Base-by-base conservation (phyloP, 2,329 filamentous ascomycete species). In the Botrytis squamosa region DNA sequence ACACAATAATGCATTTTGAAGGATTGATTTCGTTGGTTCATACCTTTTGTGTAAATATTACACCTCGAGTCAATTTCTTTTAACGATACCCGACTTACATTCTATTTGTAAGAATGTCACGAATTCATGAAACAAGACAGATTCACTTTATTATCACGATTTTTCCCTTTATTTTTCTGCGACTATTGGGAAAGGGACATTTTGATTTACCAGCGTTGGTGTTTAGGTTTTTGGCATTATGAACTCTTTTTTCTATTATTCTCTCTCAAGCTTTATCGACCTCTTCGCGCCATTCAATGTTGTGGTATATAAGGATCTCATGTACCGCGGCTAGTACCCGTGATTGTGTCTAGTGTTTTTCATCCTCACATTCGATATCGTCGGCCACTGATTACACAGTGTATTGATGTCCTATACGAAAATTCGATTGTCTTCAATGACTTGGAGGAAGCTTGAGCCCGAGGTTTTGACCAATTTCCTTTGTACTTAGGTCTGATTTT, bases 1-100 rank as follows among this genome's bases (percentile, higher is more conserved):
- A 77, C 76, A 40, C 78, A 78, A 40, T 78, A 78, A 70, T 38
- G 57, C 68, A 22, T 46, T 46, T 62, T 62, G 29, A 62, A 36
- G 68, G 97, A 33, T 59, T 59, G 49, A 42, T 59, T 44, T 60
- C 52, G 46, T 55, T 67, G 65, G 44, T 12, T 55, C 46, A 67
- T 67, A 25, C 22, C 33, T 55, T 55, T 40, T 67, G 65, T 29
- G 65, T 67, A 55, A 22, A 67, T 67, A 40, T 55, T 22, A 67
- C 65, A 67, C 65, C 65, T 52, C 33, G 46, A 67, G 44, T 38
- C 64, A 67, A 52, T 52, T 52, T 55, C 46, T 55, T 40, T 67
- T 40, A 55, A 52, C 38, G 44, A 67, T 55, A 67, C 65, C 65
- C 46, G 33, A 55, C 36, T 55, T n/a, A 36, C 46, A 67, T 67